phyloP scores from a whole-genome alignment of 2,329 filamentous ascomycete species.

The Blastomyces parvus region DNA sequence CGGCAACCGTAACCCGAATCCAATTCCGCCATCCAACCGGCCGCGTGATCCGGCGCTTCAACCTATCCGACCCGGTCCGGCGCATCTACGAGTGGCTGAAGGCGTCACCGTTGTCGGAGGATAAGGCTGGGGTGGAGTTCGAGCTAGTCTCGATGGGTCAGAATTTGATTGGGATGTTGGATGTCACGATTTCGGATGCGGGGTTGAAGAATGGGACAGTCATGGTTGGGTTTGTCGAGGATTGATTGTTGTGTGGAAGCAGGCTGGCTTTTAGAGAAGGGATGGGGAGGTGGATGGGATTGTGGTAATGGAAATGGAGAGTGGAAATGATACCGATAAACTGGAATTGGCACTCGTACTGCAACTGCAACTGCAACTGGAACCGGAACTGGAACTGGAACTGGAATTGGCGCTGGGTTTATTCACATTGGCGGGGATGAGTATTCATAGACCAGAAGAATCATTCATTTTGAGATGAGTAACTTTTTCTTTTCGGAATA shows the following conservation, averaged over 20 bases:
- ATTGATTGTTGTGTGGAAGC: conserved; percentile 18
- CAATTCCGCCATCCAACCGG: conserved; percentile 83
- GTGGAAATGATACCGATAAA: not conserved
- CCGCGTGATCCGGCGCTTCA: conserved; percentile 79
- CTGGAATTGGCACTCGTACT: not conserved
- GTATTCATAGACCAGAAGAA: not conserved
- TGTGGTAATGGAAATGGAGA: not conserved
- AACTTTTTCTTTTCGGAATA: not conserved
- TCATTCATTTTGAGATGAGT: not conserved
- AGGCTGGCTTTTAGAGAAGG: not conserved
- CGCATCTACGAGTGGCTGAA: conserved; percentile 96
- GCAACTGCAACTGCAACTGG: not conserved
- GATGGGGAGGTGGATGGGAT: not conserved
- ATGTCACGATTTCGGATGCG: conserved; percentile 65
- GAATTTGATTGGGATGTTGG: conserved; percentile 69
- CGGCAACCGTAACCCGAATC: conserved; percentile 69
- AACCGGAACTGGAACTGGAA: not conserved
- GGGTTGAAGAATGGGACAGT: conserved; percentile 88
- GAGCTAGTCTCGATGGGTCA: conserved; percentile 82
- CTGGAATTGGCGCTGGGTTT: not conserved
- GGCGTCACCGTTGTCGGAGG: conserved; percentile 63
- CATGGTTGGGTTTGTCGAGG: conserved; percentile 82
- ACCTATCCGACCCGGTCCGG: conserved; percentile 62
- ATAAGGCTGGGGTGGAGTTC: conserved; percentile 68
- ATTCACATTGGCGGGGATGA: not conserved